Conservation (phyloP, 1,284 basidiomycete genomes). For the Inonotus hispidus region DNA sequence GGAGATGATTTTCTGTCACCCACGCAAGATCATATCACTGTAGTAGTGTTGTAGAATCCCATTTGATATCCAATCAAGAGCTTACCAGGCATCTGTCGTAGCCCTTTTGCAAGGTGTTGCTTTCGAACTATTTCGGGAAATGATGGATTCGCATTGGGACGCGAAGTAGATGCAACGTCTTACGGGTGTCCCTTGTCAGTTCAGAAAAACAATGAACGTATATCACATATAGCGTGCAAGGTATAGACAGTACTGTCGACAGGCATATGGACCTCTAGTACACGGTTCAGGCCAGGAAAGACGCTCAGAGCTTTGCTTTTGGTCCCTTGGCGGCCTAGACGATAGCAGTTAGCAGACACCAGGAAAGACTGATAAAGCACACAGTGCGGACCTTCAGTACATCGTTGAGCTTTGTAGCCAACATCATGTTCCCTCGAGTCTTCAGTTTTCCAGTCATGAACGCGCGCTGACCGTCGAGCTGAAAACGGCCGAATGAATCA, state of each 20-base stretch:
- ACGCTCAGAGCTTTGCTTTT: conserved; percentile 19
- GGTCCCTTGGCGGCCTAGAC: conserved; percentile 16
- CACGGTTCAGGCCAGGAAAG: not conserved
- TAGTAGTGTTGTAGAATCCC: no score
- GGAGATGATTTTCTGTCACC: no score
- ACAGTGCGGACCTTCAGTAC: conserved; percentile 64
- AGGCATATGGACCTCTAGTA: not conserved
- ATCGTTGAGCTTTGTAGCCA: conserved; percentile 81
- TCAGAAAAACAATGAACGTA: not conserved
- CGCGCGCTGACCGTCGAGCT: conserved; percentile 87
- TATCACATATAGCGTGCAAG: not conserved
- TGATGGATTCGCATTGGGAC: no score
- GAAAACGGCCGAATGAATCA: not conserved
- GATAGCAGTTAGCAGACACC: not conserved
- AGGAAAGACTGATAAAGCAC: not conserved
- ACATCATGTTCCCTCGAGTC: conserved; percentile 83
- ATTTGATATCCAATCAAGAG: no score
- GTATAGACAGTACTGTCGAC: not conserved
- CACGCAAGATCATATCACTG: no score
- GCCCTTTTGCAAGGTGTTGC: no score
- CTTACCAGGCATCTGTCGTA: no score
- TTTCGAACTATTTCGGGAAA: no score
- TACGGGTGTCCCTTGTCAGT: not conserved
- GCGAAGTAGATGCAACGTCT: no score
- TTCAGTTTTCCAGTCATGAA: conserved; percentile 92